Evolutionary conservation across 805 yeast genomes (phyloP).

Genomic region (Alloascoidea africana): DNA sequence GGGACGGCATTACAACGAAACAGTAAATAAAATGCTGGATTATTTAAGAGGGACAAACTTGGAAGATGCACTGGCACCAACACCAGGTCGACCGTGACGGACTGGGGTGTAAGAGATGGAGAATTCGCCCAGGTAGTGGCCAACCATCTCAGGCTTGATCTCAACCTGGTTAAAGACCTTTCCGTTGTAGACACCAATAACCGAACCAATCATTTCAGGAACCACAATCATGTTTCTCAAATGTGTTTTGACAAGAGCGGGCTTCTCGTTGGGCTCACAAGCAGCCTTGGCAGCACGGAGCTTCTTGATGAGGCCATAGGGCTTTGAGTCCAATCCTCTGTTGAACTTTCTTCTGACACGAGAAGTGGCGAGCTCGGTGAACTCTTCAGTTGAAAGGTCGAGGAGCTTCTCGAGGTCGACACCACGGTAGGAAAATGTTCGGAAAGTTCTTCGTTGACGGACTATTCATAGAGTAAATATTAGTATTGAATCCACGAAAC

Average conservation of each 20-base stretch:
- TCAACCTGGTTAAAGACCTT: slow-evolving; percentile 98
- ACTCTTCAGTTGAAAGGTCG: slow-evolving; percentile 91
- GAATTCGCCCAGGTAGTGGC: slow-evolving; percentile 99
- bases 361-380: slow-evolving; percentile 91
- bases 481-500: no score
- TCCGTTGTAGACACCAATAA: slow-evolving; percentile 99
- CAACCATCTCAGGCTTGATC: slow-evolving; percentile 98
- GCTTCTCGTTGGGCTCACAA: slow-evolving; percentile 73
- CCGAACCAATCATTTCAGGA: slow-evolving; percentile 99
- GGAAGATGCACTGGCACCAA: slow-evolving; percentile 41
- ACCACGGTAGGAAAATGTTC: slow-evolving; percentile 97
- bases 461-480: no score
- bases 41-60: slow-evolving; percentile 64
- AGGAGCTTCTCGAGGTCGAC: slow-evolving; percentile 90
- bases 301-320: slow-evolving; percentile 92
- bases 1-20: no score
- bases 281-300: slow-evolving; percentile 95
- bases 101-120: slow-evolving; percentile 99
- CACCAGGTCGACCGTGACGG: slow-evolving; percentile 98
- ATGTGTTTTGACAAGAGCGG: slow-evolving; percentile 96
- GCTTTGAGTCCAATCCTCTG: slow-evolving; percentile 92
- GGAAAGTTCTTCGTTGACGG: slow-evolving; percentile 61
- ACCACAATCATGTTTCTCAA: slow-evolving; percentile 97
- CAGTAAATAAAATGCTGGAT: no score
- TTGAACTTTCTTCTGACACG: slow-evolving; percentile 99